Evolutionary conservation across 768 basidiomycete genomes (phyloP), one percentile per base, ranked within the genome.

Genomic region (Chalciporus chontae): DNA sequence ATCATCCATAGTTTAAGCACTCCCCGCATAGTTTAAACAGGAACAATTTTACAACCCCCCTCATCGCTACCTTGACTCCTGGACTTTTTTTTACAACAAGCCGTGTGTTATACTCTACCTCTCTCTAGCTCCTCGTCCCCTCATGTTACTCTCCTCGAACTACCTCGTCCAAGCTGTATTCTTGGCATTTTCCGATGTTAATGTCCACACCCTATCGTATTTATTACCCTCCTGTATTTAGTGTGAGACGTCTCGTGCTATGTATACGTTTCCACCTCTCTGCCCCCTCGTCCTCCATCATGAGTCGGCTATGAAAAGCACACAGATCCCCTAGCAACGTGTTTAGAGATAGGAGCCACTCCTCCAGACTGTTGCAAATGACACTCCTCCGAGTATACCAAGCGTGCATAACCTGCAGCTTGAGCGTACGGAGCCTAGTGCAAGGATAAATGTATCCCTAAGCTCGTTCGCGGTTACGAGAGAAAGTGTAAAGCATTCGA

Each of bases 401-500:
- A 5, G 67, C 71, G 41, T 70, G 66, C 21, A 56, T 62, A n/a
- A 73, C 52, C 26, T 66, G 59, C 9, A 75, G 45, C 53, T 72
- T 76, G 47, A 76, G 45, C 7, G 67, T 65, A 9, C n/a, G 21
- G 6, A 71, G 8, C 69, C 67, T 10, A 76, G 40, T 1, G 63
- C 56, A 13, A 47, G 43, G 23, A 73, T 51, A 47, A 73, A 71
- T 41, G 68, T 59, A 24, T 51, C 60, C 43, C 58, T 38, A 9
- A 70, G 59, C 40, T 74, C 71, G 19, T 63, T 60, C 6, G 70
- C 68, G 8, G 70, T 72, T 31, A 69, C 55, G 18, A 70, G 51
- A 2, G 65, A 66, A 19, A 76, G 56, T 1, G 70, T 69, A 40
- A 76, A 62, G 46, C 70, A 69, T 45, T 69, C 64, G 19, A 74